A percentile compares a stretch with the other conserved stretches of the same genome.
phyloP scores from a whole-genome alignment of 768 basidiomycete species.

The Trametes cubensis region DNA sequence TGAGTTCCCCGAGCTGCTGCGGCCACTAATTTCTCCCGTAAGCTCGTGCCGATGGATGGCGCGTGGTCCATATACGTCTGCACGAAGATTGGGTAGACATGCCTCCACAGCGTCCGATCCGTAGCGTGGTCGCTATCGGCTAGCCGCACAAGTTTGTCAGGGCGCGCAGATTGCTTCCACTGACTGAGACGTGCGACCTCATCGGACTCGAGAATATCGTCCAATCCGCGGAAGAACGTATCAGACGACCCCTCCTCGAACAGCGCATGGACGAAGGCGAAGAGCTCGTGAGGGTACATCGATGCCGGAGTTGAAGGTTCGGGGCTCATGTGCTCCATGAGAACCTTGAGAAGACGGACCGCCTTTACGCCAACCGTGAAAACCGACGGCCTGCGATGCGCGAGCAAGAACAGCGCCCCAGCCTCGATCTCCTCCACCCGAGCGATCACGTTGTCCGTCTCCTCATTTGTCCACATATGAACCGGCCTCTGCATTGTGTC shows the following conservation, averaged over 20 bases:
- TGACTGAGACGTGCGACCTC: constrained; percentile 65
- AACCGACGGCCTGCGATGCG: constrained; percentile 54
- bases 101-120: constrained; percentile 76
- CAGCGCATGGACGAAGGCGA: constrained; percentile 55
- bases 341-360: constrained; percentile 55
- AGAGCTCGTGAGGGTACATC: constrained; percentile 33
- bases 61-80: constrained; percentile 54
- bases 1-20: constrained; percentile 73
- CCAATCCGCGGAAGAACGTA: constrained; percentile 59
- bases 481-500: constrained; percentile 45
- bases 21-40: constrained; percentile 69
- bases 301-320: constrained; percentile 35
- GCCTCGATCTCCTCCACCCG: constrained; percentile 67
- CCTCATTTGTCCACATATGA: constrained; percentile 43
- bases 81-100: constrained; percentile 68
- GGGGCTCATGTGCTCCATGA: constrained; percentile 49
- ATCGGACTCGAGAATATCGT: constrained; percentile 63
- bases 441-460: constrained; percentile 44
- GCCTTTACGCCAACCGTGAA: constrained; percentile 65
- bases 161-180: constrained; percentile 60
- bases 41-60: constrained; percentile 46
- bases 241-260: constrained; percentile 51
- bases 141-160: constrained; percentile 64
- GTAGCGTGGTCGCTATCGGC: constrained; percentile 70
- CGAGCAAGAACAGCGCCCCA: constrained; percentile 74